These are phyloP conservation scores for Podila clonocystis DNA, from an alignment of 192 early-diverging fungal genomes.

Conservation along the genomic window DNA sequence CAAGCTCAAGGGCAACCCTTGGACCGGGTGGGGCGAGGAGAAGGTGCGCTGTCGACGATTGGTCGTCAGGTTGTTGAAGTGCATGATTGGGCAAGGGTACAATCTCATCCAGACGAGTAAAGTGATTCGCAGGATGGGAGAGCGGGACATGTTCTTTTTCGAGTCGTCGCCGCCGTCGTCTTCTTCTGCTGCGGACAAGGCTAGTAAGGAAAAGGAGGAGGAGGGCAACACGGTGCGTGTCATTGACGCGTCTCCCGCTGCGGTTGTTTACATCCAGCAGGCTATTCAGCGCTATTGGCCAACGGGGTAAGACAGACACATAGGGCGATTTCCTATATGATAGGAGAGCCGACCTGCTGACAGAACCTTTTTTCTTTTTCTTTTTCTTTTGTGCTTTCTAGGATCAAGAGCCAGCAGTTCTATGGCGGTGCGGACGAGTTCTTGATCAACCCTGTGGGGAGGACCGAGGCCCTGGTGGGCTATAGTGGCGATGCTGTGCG, in stretches of 20 bases:
- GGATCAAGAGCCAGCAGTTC: conserved; percentile 9
- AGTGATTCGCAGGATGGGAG: conserved; percentile 12
- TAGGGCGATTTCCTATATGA: too few relatives aligned
- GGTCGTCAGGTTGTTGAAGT: conserved; percentile 1
- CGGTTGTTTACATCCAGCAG: not conserved
- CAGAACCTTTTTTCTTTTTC: not conserved
- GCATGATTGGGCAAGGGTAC: conserved; percentile 22
- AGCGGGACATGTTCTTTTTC: conserved; percentile 28
- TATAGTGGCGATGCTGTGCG: conserved; percentile 2
- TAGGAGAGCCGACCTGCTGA: not conserved
- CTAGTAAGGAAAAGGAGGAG: too few relatives aligned
- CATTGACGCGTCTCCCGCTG: conserved; percentile 7
- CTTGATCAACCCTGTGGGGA: conserved; percentile 9
- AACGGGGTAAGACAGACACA: not conserved
- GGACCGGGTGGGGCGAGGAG: conserved; percentile 12
- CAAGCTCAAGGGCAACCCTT: conserved; percentile 29
- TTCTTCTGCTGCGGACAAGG: not conserved
- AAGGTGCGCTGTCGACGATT: conserved; percentile 13
- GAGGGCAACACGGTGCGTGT: conserved; percentile 13
- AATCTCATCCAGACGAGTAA: conserved; percentile 26
- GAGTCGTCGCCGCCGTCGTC: not conserved
- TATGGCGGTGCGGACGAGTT: conserved; percentile 7
- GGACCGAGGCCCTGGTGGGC: not conserved
- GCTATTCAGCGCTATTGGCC: conserved; percentile 19
- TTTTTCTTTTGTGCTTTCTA: not conserved